phyloP scores from a whole-genome alignment of 495 filamentous ascomycete species.

The Xeromyces bisporus region DNA sequence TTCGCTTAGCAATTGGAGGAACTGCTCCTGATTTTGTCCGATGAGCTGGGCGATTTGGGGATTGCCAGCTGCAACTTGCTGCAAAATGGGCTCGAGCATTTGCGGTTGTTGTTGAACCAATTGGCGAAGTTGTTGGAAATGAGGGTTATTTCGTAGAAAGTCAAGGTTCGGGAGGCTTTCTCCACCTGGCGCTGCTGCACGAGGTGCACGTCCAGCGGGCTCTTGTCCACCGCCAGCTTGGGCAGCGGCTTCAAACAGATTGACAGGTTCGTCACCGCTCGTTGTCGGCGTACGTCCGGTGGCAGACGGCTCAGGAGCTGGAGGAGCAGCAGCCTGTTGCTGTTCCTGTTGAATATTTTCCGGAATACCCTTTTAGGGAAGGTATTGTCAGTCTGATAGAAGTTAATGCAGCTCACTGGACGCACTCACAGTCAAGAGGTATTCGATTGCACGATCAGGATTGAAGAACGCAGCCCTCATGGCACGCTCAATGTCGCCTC shows the following conservation, averaged over 20 bases:
- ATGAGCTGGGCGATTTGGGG: conserved; percentile 87
- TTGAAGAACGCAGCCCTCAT: conserved; percentile 95
- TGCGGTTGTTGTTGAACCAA: conserved; percentile 92
- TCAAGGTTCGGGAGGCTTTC: conserved; percentile 63
- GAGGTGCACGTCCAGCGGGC: conserved; percentile 28
- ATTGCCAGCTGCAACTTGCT: conserved; percentile 91
- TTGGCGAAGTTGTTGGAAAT: conserved; percentile 94
- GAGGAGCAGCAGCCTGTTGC: conserved; percentile 27
- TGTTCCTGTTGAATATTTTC: conserved; percentile 62
- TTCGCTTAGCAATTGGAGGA: conserved; percentile 74
- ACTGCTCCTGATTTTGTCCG: conserved; percentile 77
- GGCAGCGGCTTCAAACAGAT: conserved; percentile 89
- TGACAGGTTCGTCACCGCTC: conserved; percentile 52
- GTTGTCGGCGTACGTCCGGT: conserved; percentile 22
- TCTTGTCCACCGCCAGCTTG: conserved; percentile 41
- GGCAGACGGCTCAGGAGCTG: conserved; percentile 14
- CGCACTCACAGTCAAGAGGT: conserved; percentile 72
- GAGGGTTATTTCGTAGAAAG: conserved; percentile 86
- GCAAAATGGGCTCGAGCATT: conserved; percentile 95
- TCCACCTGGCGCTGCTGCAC: conserved; percentile 35
- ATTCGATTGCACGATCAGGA: conserved; percentile 93
- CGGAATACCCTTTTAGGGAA: conserved; percentile 60
- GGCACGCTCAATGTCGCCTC: conserved; percentile 73
- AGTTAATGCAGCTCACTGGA: no score
- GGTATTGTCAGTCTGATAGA: not conserved